phyloP scores from a whole-genome alignment of 2,329 filamentous ascomycete genomes.

The Hymenoscyphus infarciens region DNA sequence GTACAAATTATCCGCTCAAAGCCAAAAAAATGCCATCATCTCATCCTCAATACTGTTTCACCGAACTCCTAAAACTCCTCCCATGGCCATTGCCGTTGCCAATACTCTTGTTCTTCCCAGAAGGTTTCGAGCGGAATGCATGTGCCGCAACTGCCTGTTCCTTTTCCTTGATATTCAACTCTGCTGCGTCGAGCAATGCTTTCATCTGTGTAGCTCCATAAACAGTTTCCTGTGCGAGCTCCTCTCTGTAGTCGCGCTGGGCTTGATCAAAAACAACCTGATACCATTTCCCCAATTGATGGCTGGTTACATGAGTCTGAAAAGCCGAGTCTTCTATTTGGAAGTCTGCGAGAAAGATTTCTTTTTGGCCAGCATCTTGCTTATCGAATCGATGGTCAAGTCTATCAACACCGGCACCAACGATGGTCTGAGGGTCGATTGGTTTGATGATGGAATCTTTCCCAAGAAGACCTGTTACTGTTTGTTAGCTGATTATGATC shows the following conservation, averaged over 20 bases:
- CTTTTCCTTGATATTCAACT: constrained; percentile 29
- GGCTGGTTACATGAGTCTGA: constrained; percentile 60
- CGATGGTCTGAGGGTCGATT: constrained; percentile 49
- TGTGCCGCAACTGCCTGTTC: constrained; percentile 29
- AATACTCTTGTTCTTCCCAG: constrained; percentile 21
- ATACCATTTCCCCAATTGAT: constrained; percentile 69
- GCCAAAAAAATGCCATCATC: not conserved
- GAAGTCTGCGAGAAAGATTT: constrained; percentile 69
- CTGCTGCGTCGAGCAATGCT: constrained; percentile 25
- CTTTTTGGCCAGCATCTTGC: constrained; percentile 60
- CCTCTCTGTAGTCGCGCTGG: constrained; percentile 37
- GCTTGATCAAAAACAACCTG: constrained; percentile 39
- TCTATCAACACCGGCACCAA: constrained; percentile 59
- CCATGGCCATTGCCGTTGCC: constrained; percentile 14
- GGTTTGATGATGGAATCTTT: constrained; percentile 43
- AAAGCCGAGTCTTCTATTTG: constrained; percentile 67
- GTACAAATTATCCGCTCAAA: not conserved
- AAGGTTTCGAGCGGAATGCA: constrained; percentile 26
- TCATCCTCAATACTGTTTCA: constrained; percentile 12
- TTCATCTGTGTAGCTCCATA: constrained; percentile 23
- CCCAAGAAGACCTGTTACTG: constrained; percentile 38
- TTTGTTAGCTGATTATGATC: constrained; percentile 31
- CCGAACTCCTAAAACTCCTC: constrained; percentile 20
- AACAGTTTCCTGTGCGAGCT: constrained; percentile 31
- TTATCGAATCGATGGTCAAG: constrained; percentile 58